phyloP scores from a whole-genome alignment of 1,284 basidiomycete genomes.

The Lentinula novae-zelandiae region DNA sequence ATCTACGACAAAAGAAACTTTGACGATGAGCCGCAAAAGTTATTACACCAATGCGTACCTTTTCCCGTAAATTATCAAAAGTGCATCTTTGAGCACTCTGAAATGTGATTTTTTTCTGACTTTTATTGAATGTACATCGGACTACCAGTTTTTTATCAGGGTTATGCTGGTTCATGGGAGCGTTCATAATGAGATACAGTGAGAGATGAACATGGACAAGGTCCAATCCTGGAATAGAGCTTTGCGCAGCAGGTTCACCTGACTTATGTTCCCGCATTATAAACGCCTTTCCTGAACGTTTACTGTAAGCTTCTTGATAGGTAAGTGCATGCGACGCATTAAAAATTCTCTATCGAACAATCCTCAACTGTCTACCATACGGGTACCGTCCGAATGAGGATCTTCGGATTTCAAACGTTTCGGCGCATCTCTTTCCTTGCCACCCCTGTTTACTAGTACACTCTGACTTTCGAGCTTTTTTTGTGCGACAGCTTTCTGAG shows the following conservation, averaged over 20 bases:
- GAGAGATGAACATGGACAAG: background rate
- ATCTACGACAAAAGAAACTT: conserved; percentile 43
- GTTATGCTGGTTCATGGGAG: conserved; percentile 22
- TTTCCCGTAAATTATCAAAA: conserved; percentile 64
- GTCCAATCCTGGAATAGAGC: background rate
- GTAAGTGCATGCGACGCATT: background rate
- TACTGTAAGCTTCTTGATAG: background rate
- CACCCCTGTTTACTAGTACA: conserved; percentile 15
- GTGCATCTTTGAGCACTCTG: conserved; percentile 73
- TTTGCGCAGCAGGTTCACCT: background rate
- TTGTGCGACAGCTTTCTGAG: conserved; percentile 38
- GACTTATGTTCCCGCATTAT: background rate
- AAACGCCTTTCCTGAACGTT: background rate
- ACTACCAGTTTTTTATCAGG: conserved; percentile 70
- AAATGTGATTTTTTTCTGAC: conserved; percentile 74
- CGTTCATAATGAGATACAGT: background rate
- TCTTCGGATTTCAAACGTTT: conserved; percentile 25
- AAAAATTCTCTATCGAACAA: background rate
- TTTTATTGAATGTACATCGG: conserved; percentile 75
- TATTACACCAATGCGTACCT: conserved; percentile 39
- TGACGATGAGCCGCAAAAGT: background rate
- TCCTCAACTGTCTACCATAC: background rate
- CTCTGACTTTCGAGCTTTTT: conserved; percentile 15
- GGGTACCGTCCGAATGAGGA: background rate
- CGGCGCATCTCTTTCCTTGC: conserved; percentile 16